Base-by-base conservation (phyloP, 164 flowering plant species). In the Cinnamomum micranthum region DNA sequence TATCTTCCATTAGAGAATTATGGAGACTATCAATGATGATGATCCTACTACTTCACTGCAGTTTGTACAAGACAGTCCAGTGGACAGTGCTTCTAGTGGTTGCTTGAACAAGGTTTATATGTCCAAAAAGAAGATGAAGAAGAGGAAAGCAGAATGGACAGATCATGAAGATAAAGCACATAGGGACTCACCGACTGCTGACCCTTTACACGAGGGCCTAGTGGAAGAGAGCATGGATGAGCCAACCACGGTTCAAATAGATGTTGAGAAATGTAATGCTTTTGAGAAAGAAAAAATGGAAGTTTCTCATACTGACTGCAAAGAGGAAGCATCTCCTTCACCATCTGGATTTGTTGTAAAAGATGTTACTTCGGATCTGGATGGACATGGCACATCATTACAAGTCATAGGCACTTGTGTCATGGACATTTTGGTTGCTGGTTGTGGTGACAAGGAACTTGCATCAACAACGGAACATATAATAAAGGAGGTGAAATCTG, bases 251-350 rank as follows among this genome's bases (percentile, higher is more conserved):
- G 71, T 33, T 10, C 52, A 64, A 14, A n/a, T 12, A 31, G 35
- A 64, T 33, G 75, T 50, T 14, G 55, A 63, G 31, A 55, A 63
- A 77, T 25, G 19, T 22, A 4, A 31, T 19, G 1, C 23, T 35
- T 68, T 25, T 50, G 70, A 15, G 68, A 73, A 67, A 65, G 58
- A 68, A 72, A 58, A n/a, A 63, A 4, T n/a, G 24, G 31, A 64
- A 25, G 69, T 19, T 59, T 50, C 65, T 64, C 12, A 31, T 55
- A 22, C 41, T 20, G 33, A 24, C 65, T 64, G 58, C 68, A 50
- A 70, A 50, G 55, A 33, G 28, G 68, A 69, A 59, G 71, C 41
- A 59, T 58, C 59, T 69, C 59, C 68, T 52, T 23, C 41, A 11
- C 70, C 77, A 23, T 50, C 69, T 50, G 41, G 20, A 14, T 52